phyloP scores from a whole-genome alignment of 2,329 filamentous ascomycete species.

The Verticillium isaacii region DNA sequence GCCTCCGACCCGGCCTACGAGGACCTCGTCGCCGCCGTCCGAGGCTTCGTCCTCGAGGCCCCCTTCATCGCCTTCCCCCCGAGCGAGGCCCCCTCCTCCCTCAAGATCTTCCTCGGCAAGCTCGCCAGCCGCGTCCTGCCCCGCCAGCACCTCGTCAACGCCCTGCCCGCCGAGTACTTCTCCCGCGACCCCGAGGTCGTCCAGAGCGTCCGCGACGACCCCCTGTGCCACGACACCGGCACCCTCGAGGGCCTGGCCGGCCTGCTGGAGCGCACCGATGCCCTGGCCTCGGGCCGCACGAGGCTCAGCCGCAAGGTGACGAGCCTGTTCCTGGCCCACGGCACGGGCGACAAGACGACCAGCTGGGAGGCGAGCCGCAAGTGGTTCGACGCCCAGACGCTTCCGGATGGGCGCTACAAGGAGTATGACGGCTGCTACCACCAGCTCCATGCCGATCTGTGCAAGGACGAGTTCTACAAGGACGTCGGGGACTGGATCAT shows the following conservation, averaged over 20 bases:
- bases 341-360: constrained; percentile 67
- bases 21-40: constrained; percentile 54
- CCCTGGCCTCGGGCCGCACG: constrained; percentile 52
- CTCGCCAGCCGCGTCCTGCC: constrained; percentile 66
- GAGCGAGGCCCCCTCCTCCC: constrained; percentile 54
- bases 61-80: constrained; percentile 74
- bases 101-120: constrained; percentile 63
- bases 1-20: constrained; percentile 44
- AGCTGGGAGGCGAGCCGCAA: constrained; percentile 59
- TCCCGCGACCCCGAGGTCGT: constrained; percentile 63
- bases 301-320: constrained; percentile 48
- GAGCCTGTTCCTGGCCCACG: constrained; percentile 70
- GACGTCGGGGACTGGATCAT: constrained; percentile 66
- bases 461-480: constrained; percentile 47
- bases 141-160: constrained; percentile 59
- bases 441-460: constrained; percentile 60
- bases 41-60: constrained; percentile 71
- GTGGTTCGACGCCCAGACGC: constrained; percentile 54
- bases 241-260: constrained; percentile 77
- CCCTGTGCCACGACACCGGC: constrained; percentile 74
- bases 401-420: constrained; percentile 67
- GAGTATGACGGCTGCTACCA: constrained; percentile 76
- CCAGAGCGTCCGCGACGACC: constrained; percentile 58
- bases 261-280: constrained; percentile 68
- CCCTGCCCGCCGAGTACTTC: constrained; percentile 59